These are phyloP conservation scores for Eucalyptus sp. DNA, from an alignment of 345 rosid genomes.

Conservation along the genomic window DNA sequence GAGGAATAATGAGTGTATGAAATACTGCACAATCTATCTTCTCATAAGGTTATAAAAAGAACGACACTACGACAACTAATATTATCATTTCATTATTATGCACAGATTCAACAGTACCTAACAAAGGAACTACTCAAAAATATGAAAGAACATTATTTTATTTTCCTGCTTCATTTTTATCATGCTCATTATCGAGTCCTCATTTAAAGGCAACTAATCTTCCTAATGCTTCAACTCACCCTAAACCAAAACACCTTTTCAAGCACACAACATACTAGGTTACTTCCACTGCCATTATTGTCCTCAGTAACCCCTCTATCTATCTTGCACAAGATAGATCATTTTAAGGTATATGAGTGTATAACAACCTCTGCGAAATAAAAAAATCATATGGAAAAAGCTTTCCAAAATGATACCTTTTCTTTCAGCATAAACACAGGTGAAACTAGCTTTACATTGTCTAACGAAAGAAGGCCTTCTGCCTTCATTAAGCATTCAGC, in stretches of 20 bases:
- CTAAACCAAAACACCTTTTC: background rate
- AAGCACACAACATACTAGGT: background rate
- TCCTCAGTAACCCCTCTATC: background rate
- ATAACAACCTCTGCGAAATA: background rate
- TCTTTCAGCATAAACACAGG: background rate
- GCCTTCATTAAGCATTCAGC: background rate
- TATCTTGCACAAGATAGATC: background rate
- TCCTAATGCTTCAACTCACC: background rate
- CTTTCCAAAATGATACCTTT: background rate
- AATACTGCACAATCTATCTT: background rate
- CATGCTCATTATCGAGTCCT: background rate
- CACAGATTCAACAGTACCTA: background rate
- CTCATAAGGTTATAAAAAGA: background rate
- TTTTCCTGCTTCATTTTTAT: background rate
- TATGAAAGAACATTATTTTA: background rate
- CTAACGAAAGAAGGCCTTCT: background rate
- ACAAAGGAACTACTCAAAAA: background rate
- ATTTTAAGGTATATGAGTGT: background rate
- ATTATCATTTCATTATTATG: background rate
- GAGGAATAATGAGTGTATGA: background rate
- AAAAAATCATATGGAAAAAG: background rate
- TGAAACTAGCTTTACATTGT: background rate
- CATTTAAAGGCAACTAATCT: background rate
- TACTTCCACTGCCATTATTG: background rate
- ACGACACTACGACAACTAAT: background rate